Evolutionary conservation across 2,329 filamentous ascomycete genomes (phyloP).

Genomic region (Aspergillus ruber): DNA sequence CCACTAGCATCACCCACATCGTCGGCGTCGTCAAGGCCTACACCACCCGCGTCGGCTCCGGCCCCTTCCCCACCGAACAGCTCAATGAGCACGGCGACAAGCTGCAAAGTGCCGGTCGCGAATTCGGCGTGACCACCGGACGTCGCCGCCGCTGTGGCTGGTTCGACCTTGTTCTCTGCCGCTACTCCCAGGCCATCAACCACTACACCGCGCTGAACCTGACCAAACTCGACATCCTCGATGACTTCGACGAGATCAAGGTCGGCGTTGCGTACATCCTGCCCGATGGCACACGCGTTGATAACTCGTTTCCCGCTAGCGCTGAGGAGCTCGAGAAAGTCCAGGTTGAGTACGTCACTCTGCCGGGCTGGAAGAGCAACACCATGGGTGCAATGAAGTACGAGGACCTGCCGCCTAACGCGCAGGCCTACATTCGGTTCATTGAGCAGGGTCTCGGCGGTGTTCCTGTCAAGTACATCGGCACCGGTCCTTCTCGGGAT

Average conservation of each 20-base stretch:
- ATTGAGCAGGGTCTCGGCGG: constrained; percentile 52
- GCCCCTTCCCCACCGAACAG: constrained; percentile 59
- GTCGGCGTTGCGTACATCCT: constrained; percentile 53
- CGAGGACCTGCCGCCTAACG: constrained; percentile 52
- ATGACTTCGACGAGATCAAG: constrained; percentile 58
- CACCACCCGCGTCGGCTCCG: constrained; percentile 54
- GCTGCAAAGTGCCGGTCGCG: constrained; percentile 50
- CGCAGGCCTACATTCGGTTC: constrained; percentile 55
- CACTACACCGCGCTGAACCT: constrained; percentile 53
- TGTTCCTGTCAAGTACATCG: constrained; percentile 57
- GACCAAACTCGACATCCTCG: constrained; percentile 59
- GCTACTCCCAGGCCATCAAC: constrained; percentile 53
- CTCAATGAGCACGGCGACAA: constrained; percentile 51
- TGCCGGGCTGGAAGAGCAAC: constrained; percentile 56
- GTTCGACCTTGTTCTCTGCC: constrained; percentile 59
- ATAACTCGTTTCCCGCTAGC: constrained; percentile 54
- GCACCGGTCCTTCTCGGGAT: constrained; percentile 55
- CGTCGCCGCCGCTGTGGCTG: constrained; percentile 58
- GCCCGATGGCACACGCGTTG: constrained; percentile 42
- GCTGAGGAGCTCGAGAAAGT: constrained; percentile 47
- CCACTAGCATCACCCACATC: constrained; percentile 50
- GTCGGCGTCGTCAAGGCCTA: constrained; percentile 62
- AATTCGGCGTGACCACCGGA: constrained; percentile 54
- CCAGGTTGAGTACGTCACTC: constrained; percentile 53
- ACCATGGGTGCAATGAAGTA: constrained; percentile 53